Conservation (phyloP, 2,329 filamentous ascomycete species). For the Teratosphaeria epicoccoides region DNA sequence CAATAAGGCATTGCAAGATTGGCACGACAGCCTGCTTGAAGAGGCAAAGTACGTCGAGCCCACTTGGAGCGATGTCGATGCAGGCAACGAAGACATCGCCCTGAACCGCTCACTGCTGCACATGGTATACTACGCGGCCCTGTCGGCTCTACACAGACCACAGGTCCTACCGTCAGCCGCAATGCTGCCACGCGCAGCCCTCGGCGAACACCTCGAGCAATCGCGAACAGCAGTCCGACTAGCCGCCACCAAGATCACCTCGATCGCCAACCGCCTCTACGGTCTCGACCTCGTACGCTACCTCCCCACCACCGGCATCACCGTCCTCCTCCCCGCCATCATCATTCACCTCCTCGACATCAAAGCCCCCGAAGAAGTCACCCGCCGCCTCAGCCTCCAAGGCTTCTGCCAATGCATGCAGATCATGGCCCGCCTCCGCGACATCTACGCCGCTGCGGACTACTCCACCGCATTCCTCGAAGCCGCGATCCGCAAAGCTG, state of each 20-base stretch:
- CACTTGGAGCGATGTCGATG: constrained; percentile 45
- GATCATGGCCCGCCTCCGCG: constrained; percentile 75
- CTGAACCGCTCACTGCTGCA: constrained; percentile 79
- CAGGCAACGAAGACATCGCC: constrained; percentile 47
- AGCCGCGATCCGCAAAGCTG: constrained; percentile 76
- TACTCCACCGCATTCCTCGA: constrained; percentile 94
- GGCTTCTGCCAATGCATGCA: constrained; percentile 89
- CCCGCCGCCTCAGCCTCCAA: constrained; percentile 60
- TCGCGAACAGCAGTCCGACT: constrained; percentile 74
- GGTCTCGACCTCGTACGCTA: constrained; percentile 62
- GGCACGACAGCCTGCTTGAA: constrained; percentile 61
- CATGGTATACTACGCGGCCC: constrained; percentile 86
- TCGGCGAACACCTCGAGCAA: constrained; percentile 65
- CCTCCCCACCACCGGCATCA: constrained; percentile 81
- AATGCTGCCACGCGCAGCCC: constrained; percentile 30
- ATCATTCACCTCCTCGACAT: constrained; percentile 90
- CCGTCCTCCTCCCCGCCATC: constrained; percentile 80
- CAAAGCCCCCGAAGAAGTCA: constrained; percentile 65
- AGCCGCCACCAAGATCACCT: constrained; percentile 75
- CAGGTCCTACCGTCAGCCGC: constrained; percentile 69
- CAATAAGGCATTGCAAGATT: constrained; percentile 67
- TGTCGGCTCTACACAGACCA: constrained; percentile 82
- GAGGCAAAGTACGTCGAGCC: constrained; percentile 58
- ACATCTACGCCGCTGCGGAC: constrained; percentile 88
- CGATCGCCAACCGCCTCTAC: constrained; percentile 68